Evolutionary conservation across 176 grass and related monocot species (phyloP).

Genomic region (Paspalum notatum): DNA sequence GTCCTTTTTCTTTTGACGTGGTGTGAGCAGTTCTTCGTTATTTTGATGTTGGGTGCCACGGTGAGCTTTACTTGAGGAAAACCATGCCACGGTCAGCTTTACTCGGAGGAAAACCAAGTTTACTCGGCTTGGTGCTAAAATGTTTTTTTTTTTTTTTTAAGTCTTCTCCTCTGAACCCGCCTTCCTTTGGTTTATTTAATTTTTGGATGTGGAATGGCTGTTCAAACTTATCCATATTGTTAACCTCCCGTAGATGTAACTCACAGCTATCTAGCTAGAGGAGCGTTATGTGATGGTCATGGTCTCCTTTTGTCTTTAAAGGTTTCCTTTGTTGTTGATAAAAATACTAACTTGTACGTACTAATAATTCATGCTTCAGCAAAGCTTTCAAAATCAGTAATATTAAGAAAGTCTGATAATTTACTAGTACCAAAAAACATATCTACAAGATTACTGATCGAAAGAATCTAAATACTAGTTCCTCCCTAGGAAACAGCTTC

Average conservation of each 20-base stretch:
- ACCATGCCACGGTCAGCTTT: background rate
- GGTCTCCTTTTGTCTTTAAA: background rate
- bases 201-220: background rate
- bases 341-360: background rate
- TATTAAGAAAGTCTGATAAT: background rate
- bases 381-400: background rate
- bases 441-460: background rate
- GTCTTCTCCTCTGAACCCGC: background rate
- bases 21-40: background rate
- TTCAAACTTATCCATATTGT: background rate
- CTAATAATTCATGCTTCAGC: background rate
- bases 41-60: background rate
- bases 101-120: constrained; percentile 17
- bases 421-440: constrained; percentile 1
- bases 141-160: too few species aligned
- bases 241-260: background rate
- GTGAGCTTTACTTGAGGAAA: background rate
- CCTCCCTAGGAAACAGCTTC: background rate
- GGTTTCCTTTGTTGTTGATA: background rate
- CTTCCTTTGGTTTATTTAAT: background rate
- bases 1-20: background rate
- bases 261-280: background rate
- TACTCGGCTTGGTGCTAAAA: background rate
- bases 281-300: background rate
- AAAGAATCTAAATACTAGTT: background rate